Conservation (phyloP, 2,329 filamentous ascomycete species). For the Endoconidiophora polonica region DNA sequence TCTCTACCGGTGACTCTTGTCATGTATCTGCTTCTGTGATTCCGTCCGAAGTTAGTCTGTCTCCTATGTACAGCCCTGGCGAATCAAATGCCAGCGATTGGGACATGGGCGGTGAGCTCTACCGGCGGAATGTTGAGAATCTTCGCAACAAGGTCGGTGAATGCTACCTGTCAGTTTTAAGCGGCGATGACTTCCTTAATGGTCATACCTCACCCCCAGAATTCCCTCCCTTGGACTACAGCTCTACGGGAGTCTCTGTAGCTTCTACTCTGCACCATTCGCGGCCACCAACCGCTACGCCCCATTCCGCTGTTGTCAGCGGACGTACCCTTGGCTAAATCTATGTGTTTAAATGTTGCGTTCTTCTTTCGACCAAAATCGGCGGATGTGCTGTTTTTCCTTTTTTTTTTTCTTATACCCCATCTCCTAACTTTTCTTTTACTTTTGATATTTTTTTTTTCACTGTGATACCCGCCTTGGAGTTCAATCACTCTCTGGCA, state of each 20-base stretch:
- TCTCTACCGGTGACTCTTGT: slow-evolving; percentile 8
- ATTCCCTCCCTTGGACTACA: slow-evolving; percentile 16
- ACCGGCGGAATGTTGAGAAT: slow-evolving; percentile 75
- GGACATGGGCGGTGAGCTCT: slow-evolving; percentile 57
- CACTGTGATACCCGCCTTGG: slow-evolving; percentile 12
- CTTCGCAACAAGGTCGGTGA: slow-evolving; percentile 72
- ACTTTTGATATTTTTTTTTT: slow-evolving; percentile 5
- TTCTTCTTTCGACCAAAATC: neutral
- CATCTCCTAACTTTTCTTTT: slow-evolving; percentile 14
- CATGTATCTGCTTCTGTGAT: slow-evolving; percentile 5
- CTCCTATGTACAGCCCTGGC: slow-evolving; percentile 15
- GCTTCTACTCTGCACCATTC: slow-evolving; percentile 6
- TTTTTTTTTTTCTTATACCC: slow-evolving; percentile 14
- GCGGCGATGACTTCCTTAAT: slow-evolving; percentile 37
- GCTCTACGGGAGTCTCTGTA: neutral
- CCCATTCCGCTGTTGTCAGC: slow-evolving; percentile 34
- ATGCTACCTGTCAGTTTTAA: slow-evolving; percentile 72
- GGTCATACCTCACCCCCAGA: slow-evolving; percentile 21
- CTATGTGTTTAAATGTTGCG: neutral
- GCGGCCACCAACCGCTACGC: slow-evolving; percentile 10
- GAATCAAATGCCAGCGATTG: slow-evolving; percentile 36
- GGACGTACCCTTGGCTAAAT: slow-evolving; percentile 33
- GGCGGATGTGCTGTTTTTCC: neutral
- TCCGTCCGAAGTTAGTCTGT: slow-evolving; percentile 6
- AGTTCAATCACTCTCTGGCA: slow-evolving; percentile 4